Base-by-base conservation (phyloP, 139 green algal species). In the Chlamydomonas applanata region DNA sequence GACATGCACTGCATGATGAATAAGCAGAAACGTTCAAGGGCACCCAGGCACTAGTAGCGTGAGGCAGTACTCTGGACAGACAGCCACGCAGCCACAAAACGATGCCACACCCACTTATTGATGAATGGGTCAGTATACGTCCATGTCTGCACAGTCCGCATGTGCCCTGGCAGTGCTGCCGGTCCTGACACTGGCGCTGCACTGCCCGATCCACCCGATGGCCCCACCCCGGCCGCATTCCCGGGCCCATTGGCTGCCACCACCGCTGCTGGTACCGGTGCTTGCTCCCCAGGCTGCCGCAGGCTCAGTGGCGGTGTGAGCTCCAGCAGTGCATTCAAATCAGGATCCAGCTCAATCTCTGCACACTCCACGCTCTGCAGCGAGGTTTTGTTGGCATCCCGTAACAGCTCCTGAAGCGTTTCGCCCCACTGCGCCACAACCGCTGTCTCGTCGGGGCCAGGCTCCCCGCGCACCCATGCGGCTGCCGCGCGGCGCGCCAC, bases 401-500 rank as follows among this genome's bases (percentile, higher is more conserved):
- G 20, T 24, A 62, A 35, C 54, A 76, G 16, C 54, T 69, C 24
- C 54, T 57, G 46, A 2, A 76, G 56, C 22, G 70, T 76, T 9
- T 61, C 36, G 4, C 20, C 24, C 70, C 54, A 76, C 70, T 76
- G 70, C 11, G 22, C 4, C 24, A 65, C 7, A 5, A 78, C 36
- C 1, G 16, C 29, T 3, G 2, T 9, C 62, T 72, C 66, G 25
- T 62, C 40, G 16, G 29, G 2, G 16, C 71, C 14, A 7, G 72
- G 57, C 65, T 72, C 54, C 1, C 71, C 72, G 16, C 65, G 77
- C 56, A 83, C 62, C 77, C 77, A 83, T 40, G 25, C 29, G 11
- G 68, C 66, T 3, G 76, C 64, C 3, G 52, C 32, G 25, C 57
- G 59, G 1, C 72, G 71, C 44, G 76, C 11, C 53, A 9, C 53